Conservation (phyloP, 1,139 yeast genomes). For the Suhomyces anneliseae region DNA sequence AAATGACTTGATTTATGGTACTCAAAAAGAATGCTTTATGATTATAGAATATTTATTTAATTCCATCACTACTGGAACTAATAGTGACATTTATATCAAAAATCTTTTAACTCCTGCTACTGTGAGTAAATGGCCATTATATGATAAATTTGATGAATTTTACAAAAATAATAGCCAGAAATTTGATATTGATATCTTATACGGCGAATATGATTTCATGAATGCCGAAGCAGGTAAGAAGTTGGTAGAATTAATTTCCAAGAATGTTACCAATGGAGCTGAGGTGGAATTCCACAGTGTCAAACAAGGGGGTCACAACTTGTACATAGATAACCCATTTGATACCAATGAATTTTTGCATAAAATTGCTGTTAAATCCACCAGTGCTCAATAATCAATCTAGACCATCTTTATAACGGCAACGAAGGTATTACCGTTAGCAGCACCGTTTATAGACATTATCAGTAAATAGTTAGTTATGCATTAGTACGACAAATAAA, state of each 20-base stretch:
- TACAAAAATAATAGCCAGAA: slow-evolving; percentile 22
- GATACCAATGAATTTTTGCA: slow-evolving; percentile 49
- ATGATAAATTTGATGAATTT: slow-evolving; percentile 55
- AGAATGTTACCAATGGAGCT: slow-evolving; percentile 46
- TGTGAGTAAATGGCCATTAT: slow-evolving; percentile 72
- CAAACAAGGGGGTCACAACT: slow-evolving; percentile 47
- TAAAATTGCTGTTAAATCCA: slow-evolving; percentile 12
- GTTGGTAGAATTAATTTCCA: slow-evolving; percentile 41
- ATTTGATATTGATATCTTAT: slow-evolving; percentile 57
- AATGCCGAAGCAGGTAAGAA: slow-evolving; percentile 68
- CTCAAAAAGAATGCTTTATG: slow-evolving; percentile 42
- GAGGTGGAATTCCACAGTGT: slow-evolving; percentile 27
- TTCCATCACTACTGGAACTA: slow-evolving; percentile 58
- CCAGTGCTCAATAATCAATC: not conserved
- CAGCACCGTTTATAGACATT: too few species aligned
- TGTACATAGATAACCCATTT: slow-evolving; percentile 48
- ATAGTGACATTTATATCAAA: slow-evolving; percentile 66
- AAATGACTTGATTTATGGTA: slow-evolving; percentile 41
- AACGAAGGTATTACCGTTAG: too few species aligned
- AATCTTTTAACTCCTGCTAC: slow-evolving; percentile 71
- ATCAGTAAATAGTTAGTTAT: too few species aligned
- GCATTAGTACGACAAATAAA: too few species aligned
- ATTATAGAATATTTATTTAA: slow-evolving; percentile 61
- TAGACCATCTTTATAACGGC: not conserved
- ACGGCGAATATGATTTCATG: slow-evolving; percentile 90